Conservation (phyloP, 768 basidiomycete species). For the Pleurotus djamor region DNA sequence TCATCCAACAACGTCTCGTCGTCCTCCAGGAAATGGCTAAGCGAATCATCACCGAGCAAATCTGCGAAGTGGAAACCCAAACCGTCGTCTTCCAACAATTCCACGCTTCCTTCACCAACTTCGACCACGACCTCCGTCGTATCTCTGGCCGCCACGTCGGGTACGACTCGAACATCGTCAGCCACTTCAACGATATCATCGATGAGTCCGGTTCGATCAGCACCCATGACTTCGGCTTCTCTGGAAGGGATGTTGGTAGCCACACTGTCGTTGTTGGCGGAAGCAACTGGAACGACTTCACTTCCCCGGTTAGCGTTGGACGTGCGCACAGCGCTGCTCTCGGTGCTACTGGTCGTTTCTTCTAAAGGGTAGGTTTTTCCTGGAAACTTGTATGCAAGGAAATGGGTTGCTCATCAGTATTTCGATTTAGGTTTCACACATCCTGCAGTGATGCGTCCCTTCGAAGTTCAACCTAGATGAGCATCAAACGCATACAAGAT, state of each 20-base stretch:
- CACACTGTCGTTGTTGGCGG: constrained; percentile 20
- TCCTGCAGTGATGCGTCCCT: constrained; percentile 5
- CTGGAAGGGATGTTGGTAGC: constrained; percentile 25
- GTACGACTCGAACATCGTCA: constrained; percentile 26
- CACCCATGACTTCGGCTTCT: constrained; percentile 28
- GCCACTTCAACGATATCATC: constrained; percentile 24
- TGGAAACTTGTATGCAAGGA: background rate
- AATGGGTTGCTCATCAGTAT: background rate
- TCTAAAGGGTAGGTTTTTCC: background rate
- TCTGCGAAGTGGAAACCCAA: constrained; percentile 35
- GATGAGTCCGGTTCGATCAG: constrained; percentile 25
- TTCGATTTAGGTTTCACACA: background rate
- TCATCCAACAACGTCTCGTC: constrained; percentile 30
- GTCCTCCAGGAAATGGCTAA: constrained; percentile 34
- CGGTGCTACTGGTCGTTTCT: background rate
- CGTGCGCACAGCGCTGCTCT: constrained; percentile 16
- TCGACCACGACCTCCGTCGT: constrained; percentile 27
- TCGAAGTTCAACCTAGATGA: background rate
- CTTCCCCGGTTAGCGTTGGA: constrained; percentile 20
- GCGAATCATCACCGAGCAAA: constrained; percentile 25
- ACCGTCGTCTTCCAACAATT: constrained; percentile 33
- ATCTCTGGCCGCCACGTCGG: constrained; percentile 25
- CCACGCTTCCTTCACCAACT: constrained; percentile 22
- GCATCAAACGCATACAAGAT: too few relatives aligned
- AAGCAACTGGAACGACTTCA: constrained; percentile 24